Evolutionary conservation across 2,329 filamentous ascomycete genomes (phyloP).

Genomic region (Penicillium sp.): DNA sequence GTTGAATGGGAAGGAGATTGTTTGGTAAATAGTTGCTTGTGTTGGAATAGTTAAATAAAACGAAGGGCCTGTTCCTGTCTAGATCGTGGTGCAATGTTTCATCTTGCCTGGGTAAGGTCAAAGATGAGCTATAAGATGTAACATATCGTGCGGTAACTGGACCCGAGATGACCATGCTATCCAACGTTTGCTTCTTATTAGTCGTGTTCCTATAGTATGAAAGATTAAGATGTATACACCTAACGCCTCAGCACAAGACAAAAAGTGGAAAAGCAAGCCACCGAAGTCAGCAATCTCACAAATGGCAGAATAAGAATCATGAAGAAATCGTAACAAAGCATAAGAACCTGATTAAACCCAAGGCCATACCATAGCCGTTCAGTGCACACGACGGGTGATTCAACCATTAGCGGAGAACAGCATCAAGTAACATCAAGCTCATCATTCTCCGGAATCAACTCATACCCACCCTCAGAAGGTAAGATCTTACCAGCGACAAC

Average conservation of each 20-base stretch:
- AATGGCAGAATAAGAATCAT: not conserved
- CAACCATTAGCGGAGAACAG: not conserved
- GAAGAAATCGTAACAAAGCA: not conserved
- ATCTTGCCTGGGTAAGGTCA: constrained; percentile 6
- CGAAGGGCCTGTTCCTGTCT: constrained; percentile 3
- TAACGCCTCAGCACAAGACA: constrained; percentile 4
- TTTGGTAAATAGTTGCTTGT: constrained; percentile 25
- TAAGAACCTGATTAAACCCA: not conserved
- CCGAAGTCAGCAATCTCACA: constrained; percentile 2
- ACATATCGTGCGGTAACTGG: not conserved
- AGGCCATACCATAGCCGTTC: not conserved
- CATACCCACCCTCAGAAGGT: constrained; percentile 80
- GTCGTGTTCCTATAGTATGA: constrained; percentile 1
- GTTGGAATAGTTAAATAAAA: constrained; percentile 14
- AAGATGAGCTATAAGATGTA: constrained; percentile 14
- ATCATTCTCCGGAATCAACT: constrained; percentile 59
- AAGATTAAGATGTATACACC: constrained; percentile 5
- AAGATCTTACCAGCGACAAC: constrained; percentile 65
- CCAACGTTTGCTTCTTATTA: constrained; percentile 7
- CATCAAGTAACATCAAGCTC: constrained; percentile 10
- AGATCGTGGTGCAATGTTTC: not conserved
- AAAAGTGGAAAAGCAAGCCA: constrained; percentile 4
- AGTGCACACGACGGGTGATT: not conserved
- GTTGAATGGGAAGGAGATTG: constrained; percentile 37
- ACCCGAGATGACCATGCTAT: not conserved